Conservation (phyloP, 352 stramenopile genomes). For the Globisporangium viniferum region DNA sequence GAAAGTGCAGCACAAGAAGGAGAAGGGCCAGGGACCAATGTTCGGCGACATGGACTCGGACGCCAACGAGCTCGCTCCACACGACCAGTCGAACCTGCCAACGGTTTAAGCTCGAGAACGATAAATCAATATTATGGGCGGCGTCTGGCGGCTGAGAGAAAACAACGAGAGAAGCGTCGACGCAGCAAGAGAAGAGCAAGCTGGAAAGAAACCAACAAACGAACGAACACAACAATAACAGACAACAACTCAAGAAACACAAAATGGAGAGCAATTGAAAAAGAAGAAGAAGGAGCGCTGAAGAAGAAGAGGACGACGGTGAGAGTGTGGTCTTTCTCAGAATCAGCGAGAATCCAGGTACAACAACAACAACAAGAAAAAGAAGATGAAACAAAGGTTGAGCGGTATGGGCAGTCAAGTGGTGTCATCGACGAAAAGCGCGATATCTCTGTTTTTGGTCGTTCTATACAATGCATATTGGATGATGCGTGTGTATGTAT, state of each 20-base stretch:
- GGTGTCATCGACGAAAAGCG: conserved; percentile 8
- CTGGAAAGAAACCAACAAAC: neutral
- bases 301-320: neutral
- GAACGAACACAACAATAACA: conserved; percentile 3
- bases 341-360: conserved; percentile 2
- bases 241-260: conserved; percentile 7
- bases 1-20: conserved; percentile 95
- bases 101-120: conserved; percentile 35
- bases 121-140: conserved; percentile 12
- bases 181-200: conserved; percentile 6
- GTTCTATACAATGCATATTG: conserved; percentile 17
- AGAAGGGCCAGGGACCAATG: conserved; percentile 71
- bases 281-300: neutral
- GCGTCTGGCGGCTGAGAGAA: neutral
- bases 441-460: conserved; percentile 15
- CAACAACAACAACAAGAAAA: conserved; percentile 9
- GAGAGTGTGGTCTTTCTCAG: neutral
- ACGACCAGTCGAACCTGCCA: conserved; percentile 24
- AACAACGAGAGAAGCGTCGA: neutral
- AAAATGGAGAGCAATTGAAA: neutral
- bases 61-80: conserved; percentile 36
- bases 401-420: conserved; percentile 11
- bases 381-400: conserved; percentile 6
- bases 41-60: conserved; percentile 72
- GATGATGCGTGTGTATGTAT: conserved; percentile 13